Percentiles rank a stretch among this genome's conserved stretches.
Evolutionary conservation across 805 yeast genomes (phyloP).

Genomic region (Lipomyces starkeyi): DNA sequence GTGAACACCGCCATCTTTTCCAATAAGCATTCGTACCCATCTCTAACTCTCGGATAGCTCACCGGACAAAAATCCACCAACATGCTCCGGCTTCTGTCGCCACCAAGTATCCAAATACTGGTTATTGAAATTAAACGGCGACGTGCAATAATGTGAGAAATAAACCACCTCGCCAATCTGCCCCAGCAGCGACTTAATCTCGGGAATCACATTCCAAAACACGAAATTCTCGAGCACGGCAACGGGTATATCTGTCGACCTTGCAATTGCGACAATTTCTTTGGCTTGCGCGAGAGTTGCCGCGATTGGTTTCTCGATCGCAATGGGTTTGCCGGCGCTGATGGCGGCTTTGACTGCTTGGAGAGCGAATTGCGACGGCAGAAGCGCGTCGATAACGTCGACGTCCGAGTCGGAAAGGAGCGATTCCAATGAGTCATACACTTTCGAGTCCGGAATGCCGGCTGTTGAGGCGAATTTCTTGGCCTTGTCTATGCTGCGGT

Average conservation of each 20-base stretch:
- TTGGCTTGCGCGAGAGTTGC: slow-evolving; percentile 81
- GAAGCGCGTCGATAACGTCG: slow-evolving; percentile 80
- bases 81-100: slow-evolving; percentile 89
- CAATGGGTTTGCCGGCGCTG: slow-evolving; percentile 74
- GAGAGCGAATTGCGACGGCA: slow-evolving; percentile 85
- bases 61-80: slow-evolving; percentile 87
- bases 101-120: slow-evolving; percentile 70
- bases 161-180: slow-evolving; percentile 67
- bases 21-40: not conserved
- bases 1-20: slow-evolving; percentile 85
- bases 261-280: slow-evolving; percentile 73
- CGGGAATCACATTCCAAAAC: slow-evolving; percentile 63
- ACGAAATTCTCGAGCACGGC: slow-evolving; percentile 87
- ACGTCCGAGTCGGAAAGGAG: slow-evolving; percentile 68
- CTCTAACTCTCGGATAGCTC: not conserved
- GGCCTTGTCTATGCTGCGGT: slow-evolving; percentile 86
- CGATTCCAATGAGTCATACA: slow-evolving; percentile 67
- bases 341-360: slow-evolving; percentile 73
- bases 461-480: slow-evolving; percentile 74
- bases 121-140: slow-evolving; percentile 56
- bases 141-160: slow-evolving; percentile 52
- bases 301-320: slow-evolving; percentile 91
- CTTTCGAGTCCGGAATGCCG: slow-evolving; percentile 54
- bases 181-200: slow-evolving; percentile 63
- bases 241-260: slow-evolving; percentile 67